These are phyloP conservation scores for Cyberlindnera maclurae DNA, from an alignment of 805 yeast genomes.

Conservation along the genomic window DNA sequence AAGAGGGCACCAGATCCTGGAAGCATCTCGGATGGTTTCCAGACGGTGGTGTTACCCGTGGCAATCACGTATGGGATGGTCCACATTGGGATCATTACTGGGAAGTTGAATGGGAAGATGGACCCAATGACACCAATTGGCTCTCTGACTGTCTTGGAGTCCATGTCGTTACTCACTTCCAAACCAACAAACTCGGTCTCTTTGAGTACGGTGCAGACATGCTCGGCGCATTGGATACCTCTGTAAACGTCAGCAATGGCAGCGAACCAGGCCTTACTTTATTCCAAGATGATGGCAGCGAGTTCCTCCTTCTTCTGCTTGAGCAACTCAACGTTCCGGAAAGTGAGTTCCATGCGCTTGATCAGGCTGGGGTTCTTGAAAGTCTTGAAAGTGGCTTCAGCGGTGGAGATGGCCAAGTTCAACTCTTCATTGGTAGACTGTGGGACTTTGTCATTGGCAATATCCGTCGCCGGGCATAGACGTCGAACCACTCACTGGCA, in stretches of 20 bases:
- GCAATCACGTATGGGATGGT: conserved; percentile 50
- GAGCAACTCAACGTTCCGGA: conserved; percentile 58
- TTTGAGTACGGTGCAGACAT: conserved; percentile 58
- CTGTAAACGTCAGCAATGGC: conserved; percentile 71
- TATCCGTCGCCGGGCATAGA: conserved; percentile 70
- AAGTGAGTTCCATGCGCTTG: conserved; percentile 57
- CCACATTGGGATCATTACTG: conserved; percentile 72
- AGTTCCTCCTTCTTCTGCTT: conserved; percentile 60
- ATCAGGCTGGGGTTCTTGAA: conserved; percentile 46
- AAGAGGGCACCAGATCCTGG: conserved; percentile 77
- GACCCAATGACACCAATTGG: conserved; percentile 74
- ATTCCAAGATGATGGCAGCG: conserved; percentile 59
- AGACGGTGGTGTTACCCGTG: conserved; percentile 67
- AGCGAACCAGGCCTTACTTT: conserved; percentile 71
- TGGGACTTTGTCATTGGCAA: conserved; percentile 61
- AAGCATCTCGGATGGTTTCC: conserved; percentile 68
- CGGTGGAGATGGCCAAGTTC: conserved; percentile 57
- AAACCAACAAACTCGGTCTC: conserved; percentile 57
- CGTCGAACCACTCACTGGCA: conserved; percentile 54
- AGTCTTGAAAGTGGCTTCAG: conserved; percentile 50
- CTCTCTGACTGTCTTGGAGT: conserved; percentile 62
- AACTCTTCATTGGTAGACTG: conserved; percentile 63
- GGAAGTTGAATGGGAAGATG: conserved; percentile 77
- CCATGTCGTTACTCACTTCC: conserved; percentile 68
- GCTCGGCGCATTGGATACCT: conserved; percentile 77